phyloP scores from a whole-genome alignment of 2,329 filamentous ascomycete genomes.

The Tolypocladium inflatum region DNA sequence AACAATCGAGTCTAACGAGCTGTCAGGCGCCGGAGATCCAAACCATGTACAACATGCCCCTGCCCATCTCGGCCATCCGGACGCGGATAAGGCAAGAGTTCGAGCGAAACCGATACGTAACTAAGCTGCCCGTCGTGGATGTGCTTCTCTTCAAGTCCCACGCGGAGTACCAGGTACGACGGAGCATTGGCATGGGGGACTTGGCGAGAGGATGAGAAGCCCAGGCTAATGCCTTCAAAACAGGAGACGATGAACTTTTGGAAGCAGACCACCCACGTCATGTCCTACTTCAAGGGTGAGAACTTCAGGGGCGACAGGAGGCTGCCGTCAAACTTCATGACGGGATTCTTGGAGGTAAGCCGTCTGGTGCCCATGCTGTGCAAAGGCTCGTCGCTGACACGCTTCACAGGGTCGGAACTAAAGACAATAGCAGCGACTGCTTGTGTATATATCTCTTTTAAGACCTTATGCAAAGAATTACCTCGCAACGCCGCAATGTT shows the following conservation, averaged over 20 bases:
- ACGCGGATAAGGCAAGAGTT: conserved; percentile 96
- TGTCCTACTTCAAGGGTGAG: conserved; percentile 93
- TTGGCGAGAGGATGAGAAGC: neutral
- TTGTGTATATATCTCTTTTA: conserved; percentile 23
- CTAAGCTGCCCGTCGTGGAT: conserved; percentile 80
- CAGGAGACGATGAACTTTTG: conserved; percentile 99
- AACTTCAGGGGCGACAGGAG: conserved; percentile 64
- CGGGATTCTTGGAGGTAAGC: conserved; percentile 86
- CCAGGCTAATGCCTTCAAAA: conserved; percentile 21
- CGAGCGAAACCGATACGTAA: conserved; percentile 88
- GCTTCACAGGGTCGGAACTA: conserved; percentile 45
- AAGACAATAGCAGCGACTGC: conserved; percentile 16
- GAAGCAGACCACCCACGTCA: conserved; percentile 92
- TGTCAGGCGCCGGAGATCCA: conserved; percentile 88
- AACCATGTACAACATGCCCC: conserved; percentile 88
- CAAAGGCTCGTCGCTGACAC: neutral
- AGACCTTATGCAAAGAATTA: conserved; percentile 12
- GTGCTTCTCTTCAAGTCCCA: conserved; percentile 86
- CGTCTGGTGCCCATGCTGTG: neutral
- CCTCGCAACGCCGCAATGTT: conserved; percentile 21
- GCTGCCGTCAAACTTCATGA: conserved; percentile 84
- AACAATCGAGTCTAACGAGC: conserved; percentile 4
- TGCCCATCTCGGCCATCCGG: conserved; percentile 78
- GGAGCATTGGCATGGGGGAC: neutral
- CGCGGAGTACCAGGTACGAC: conserved; percentile 79